Evolutionary conservation across 2,329 filamentous ascomycete species (phyloP).

Genomic region (Ceratocystis lukuohia): DNA sequence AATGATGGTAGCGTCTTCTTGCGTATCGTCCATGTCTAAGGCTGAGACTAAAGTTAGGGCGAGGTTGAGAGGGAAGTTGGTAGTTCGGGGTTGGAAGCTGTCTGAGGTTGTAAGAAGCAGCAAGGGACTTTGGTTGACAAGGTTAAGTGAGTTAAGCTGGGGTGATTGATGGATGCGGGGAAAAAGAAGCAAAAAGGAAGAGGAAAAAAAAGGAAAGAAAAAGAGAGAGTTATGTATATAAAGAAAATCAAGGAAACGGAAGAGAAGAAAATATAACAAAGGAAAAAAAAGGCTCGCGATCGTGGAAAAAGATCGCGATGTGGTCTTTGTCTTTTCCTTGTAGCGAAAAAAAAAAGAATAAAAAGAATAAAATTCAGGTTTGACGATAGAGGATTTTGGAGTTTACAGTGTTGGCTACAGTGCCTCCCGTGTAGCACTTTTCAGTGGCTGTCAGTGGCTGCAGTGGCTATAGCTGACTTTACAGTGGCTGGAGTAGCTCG

Average conservation of each 20-base stretch:
- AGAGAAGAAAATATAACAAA: not conserved
- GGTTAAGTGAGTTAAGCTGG: no score
- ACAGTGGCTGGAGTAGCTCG: no score
- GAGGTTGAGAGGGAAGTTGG: not conserved
- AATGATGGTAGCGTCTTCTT: not conserved
- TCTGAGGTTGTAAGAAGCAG: not conserved
- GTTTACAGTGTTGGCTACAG: no score
- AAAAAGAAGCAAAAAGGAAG: not conserved
- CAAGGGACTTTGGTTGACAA: not conserved
- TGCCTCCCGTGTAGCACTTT: no score
- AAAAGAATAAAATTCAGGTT: not conserved
- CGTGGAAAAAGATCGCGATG: slow-evolving; percentile 1
- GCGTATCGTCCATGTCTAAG: slow-evolving; percentile 1
- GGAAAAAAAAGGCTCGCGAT: not conserved
- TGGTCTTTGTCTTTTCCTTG: not conserved
- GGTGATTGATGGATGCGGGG: no score
- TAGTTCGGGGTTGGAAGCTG: not conserved
- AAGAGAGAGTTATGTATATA: not conserved
- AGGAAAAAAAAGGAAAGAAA: not conserved
- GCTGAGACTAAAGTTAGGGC: not conserved
- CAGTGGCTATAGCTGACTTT: no score
- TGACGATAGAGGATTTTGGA: no score
- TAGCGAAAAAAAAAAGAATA: not conserved
- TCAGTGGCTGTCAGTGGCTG: no score
- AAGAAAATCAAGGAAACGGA: not conserved